Base-by-base conservation (phyloP, 768 basidiomycete species). In the Suillus plorans region DNA sequence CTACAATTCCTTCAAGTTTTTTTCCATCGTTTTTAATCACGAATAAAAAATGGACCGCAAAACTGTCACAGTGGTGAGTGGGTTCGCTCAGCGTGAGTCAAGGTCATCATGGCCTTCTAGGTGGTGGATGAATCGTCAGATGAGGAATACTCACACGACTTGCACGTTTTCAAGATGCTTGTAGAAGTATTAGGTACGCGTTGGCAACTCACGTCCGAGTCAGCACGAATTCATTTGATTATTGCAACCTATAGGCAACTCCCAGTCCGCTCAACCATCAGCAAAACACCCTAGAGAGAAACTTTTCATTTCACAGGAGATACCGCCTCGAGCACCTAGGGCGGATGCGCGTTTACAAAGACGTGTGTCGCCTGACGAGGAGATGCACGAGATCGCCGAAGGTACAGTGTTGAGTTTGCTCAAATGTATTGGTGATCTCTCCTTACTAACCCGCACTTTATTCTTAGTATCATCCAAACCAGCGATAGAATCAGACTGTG, bases 401-500 rank as follows among this genome's bases (percentile, higher is more conserved):
- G 58, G 58, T 59, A 41, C 18, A 28, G 39, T 42, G 22, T 41
- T 25, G 1, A 28, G 12, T 28, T 59, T 42, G 10, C 25, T 31
- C 16, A 18, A 58, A 10, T 3, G 22, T 28, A 37, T 58, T 10
- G 25, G 39, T 18, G 2, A 58, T 25, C 8, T 58, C 16, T 50
- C n/a, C 9, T 10, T 58, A 7, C 34, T 36, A 14, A 18, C 41
- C 10, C 3, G 5, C 18, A 18, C 6, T 42, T 1, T 5, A 28
- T 41, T 59, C 12, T 28, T 20, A 14, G 18, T n/a, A 13, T 34
- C 20, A 3, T 55, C 12, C 18, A 25, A 59, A 36, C 25, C 25
- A 61, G 53, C 22, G 53, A 59, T 59, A 10, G 45, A 36, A n/a
- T 58, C 61, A 10, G 61, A 60, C 61, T 39, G 52, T 5, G 61